Base-by-base conservation (phyloP, 1,284 basidiomycete genomes). In the Neonothopanus nambi region DNA sequence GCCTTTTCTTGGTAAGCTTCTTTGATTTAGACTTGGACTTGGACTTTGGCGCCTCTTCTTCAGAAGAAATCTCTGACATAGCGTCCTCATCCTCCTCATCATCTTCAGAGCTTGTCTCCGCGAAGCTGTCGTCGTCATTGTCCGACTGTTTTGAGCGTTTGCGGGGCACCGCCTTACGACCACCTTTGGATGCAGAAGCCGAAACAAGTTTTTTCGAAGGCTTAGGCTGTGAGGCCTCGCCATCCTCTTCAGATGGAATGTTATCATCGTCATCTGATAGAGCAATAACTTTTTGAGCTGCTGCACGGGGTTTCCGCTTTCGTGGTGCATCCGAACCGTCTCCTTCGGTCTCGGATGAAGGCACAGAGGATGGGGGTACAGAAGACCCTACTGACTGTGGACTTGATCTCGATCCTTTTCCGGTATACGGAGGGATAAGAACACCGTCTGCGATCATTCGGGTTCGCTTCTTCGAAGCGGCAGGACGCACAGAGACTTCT, bases 241-340 rank as follows among this genome's bases (percentile, higher is more conserved):
- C 61, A 24, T 57, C 63, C 8, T 67, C 68, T 3, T 13, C 13
- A 13, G 30, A 3, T 13, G 8, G 13, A 1, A 33, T 37, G 18
- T 50, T 46, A 36, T 74, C 73, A 23, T 77, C 81, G 23, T 79
- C 78, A 48, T 80, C 77, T 0, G 76, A 79, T 13, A 81, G 68
- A 38, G 82, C 58, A 37, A 81, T 64, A 12, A 66, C 62, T 46
- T 67, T 75, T 56, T 68, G 74, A 1, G 68, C 53, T n/a, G 67
- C 65, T 7, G 65, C 63, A 7, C 76, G 74, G 43, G 67, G 70
- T 56, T 59, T 63, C 35, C 68, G 68, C 54, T 67, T 68, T 38
- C 65, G 70, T 33, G 68, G 69, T 1, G 59, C 63, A 8, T 71
- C 70, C 0, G 65, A 64, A 21, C 65, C 77, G 4, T 76, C 70